Evolutionary conservation across 768 basidiomycete genomes (phyloP), one percentile per base, ranked within the genome.

Genomic region (Suillus lakei): DNA sequence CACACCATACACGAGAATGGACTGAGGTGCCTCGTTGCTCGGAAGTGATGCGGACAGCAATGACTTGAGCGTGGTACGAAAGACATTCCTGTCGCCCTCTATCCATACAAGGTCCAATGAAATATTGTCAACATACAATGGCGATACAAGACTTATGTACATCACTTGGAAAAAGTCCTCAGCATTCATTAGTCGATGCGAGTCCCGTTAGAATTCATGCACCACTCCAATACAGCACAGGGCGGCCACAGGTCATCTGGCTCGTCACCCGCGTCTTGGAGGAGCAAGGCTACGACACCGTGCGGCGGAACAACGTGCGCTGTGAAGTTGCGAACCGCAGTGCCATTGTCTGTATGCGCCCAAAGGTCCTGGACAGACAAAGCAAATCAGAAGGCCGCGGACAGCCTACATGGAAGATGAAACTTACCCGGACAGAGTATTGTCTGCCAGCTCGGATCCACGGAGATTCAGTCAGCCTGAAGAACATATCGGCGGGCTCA

Each of bases 261-360:
- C 71, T 91, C 90, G 62, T 91, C 82, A 0, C 89, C 89, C 1
- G 83, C 87, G 68, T 92, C 91, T 56, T 81, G 83, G 53, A 91
- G 75, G 62, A 92, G 76, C 12, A 91, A 70, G 38, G 89, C 91
- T 28, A 88, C 84, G 30, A 91, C 89, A 4, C 90, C 91, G 66
- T 92, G 91, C 8, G 88, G 70, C 4, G 90, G 89, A 13, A 91
- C 88, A 23, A 74, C 76, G 10, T 77, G 60, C 5, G 78, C 82
- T 3, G 85, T 86, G 69, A 90, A 81, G 72, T 84, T 87, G 21
- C 90, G 83, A 28, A 87, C 79, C 1, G 85, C 86, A 0, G 87
- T 91, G 4, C 88, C 89, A 68, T 90, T 91, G 69, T 89, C 79
- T 26, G 88, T 90, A 72, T 91, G 90, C 4, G 85, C 73, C 91